Evolutionary conservation across 805 yeast genomes (phyloP), one percentile per base, ranked within the genome.

Genomic region (Teunomyces atbi): DNA sequence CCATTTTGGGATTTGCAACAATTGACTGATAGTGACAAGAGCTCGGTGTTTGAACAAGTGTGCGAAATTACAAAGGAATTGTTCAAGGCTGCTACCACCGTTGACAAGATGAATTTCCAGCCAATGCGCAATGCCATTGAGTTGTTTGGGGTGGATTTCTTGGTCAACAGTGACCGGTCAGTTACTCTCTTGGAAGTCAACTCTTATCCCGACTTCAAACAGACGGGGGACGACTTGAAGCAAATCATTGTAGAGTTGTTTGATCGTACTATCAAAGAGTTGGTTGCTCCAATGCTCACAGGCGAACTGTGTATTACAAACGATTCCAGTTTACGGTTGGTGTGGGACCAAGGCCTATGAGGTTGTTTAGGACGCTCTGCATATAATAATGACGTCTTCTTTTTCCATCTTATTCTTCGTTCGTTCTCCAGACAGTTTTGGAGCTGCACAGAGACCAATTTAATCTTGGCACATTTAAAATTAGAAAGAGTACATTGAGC

Each of bases 161-260:
- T 94, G 45, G 86, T 94, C 13, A 83, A 82, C 55, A 68, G 65
- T 2, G 69, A 79, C 26, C 60, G 64, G 18, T 62, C 74, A 11
- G 92, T 86, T 2, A 74, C 73, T 38, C 60, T 94, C 21, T 67
- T 92, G 35, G 98, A 94, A 64, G 88, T 90, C 38, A 94, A 94
- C 59, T 84, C 98, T 12, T 94, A 85, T 60, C 99, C 99, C 1
- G 99, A 94, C 61, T 94, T 94, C 69, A 90, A 89, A 59, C 99
- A 94, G 66, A 94, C 98, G 0, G 99, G 99, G 13, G 78, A 70
- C 12, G 85, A 78, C 6, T 71, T 92, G 55, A 86, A 85, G 58
- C 70, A 56, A 2, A 58, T 89, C 18, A 86, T 94, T 26, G 74
- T 75, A 51, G 85, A 77, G 29, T 69, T 91, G 37, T 86, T 91